These are phyloP conservation scores for Penicillium parvum DNA, from an alignment of 495 filamentous ascomycete species.

Conservation along the genomic window DNA sequence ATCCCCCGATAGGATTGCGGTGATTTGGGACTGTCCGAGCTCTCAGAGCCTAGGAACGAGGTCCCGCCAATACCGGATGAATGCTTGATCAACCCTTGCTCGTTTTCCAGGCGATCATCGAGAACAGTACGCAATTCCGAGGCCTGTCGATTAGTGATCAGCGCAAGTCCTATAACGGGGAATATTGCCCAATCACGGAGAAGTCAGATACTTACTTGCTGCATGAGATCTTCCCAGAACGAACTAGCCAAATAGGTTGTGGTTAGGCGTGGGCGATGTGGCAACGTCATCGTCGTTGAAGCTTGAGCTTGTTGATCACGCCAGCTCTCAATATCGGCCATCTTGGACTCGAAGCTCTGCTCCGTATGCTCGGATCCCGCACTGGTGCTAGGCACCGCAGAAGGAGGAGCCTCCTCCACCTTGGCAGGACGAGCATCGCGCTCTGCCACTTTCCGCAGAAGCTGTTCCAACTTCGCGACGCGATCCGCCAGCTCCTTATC, in stretches of 20 bases:
- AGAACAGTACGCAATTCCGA: conserved; percentile 22
- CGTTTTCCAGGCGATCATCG: conserved; percentile 19
- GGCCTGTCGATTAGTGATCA: conserved; percentile 8
- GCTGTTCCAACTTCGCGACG: conserved; percentile 28
- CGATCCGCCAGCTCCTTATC: conserved; percentile 25
- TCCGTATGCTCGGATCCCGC: not conserved
- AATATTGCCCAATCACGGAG: no score
- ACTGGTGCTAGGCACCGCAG: not conserved
- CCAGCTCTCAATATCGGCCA: conserved; percentile 7
- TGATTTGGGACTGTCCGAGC: conserved; percentile 15
- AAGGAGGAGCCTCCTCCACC: not conserved
- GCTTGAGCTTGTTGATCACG: conserved; percentile 2
- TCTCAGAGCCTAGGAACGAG: conserved; percentile 17
- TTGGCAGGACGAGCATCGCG: conserved; percentile 5
- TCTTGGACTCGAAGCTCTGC: conserved; percentile 6
- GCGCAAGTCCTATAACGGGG: not conserved
- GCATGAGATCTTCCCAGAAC: conserved; percentile 34
- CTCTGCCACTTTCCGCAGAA: conserved; percentile 19
- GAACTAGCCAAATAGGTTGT: conserved; percentile 23
- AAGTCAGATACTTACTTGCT: conserved; percentile 21
- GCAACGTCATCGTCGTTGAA: not conserved
- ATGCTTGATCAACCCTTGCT: conserved; percentile 7
- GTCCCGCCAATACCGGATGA: conserved; percentile 8
- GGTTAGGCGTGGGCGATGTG: conserved; percentile 15
- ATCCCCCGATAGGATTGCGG: conserved; percentile 9